Conservation (phyloP, 2,329 filamentous ascomycete species). For the Pseudocercospora ulei region DNA sequence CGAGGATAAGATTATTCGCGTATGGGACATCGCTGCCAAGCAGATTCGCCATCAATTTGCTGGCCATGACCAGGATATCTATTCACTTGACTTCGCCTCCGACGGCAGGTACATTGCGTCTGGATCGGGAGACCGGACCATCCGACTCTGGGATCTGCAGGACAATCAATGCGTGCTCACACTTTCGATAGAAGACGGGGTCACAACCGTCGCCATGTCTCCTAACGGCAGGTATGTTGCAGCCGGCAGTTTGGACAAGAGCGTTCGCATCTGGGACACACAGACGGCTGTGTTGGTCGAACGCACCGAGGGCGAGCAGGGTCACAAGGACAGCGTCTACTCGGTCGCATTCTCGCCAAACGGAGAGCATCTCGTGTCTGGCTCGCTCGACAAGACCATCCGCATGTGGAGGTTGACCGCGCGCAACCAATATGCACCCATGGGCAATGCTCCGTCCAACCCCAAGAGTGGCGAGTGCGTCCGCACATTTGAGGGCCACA, state of each 20-base stretch:
- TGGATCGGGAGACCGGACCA: constrained; percentile 86
- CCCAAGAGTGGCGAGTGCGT: constrained; percentile 84
- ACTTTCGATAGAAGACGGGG: constrained; percentile 88
- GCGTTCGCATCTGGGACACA: constrained; percentile 93
- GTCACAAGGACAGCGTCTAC: constrained; percentile 95
- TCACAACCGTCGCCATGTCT: constrained; percentile 94
- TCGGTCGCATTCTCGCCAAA: constrained; percentile 92
- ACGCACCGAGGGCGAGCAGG: constrained; percentile 81
- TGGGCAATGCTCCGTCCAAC: constrained; percentile 36
- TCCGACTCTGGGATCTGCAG: constrained; percentile 93
- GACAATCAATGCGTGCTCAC: constrained; percentile 71
- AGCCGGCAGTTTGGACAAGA: constrained; percentile 92
- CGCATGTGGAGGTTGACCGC: constrained; percentile 91
- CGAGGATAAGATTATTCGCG: constrained; percentile 92
- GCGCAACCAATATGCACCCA: constrained; percentile 42
- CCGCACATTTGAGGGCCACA: constrained; percentile 93
- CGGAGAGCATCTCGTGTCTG: constrained; percentile 84
- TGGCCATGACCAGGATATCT: constrained; percentile 98
- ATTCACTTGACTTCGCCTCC: constrained; percentile 87
- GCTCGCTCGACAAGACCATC: constrained; percentile 94
- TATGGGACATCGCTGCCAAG: constrained; percentile 83
- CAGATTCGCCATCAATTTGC: constrained; percentile 85
- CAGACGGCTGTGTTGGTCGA: constrained; percentile 76
- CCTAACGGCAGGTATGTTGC: constrained; percentile 90
- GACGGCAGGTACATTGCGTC: constrained; percentile 93